phyloP scores from a whole-genome alignment of 1,284 basidiomycete genomes.

The Hemileia vastatrix region DNA sequence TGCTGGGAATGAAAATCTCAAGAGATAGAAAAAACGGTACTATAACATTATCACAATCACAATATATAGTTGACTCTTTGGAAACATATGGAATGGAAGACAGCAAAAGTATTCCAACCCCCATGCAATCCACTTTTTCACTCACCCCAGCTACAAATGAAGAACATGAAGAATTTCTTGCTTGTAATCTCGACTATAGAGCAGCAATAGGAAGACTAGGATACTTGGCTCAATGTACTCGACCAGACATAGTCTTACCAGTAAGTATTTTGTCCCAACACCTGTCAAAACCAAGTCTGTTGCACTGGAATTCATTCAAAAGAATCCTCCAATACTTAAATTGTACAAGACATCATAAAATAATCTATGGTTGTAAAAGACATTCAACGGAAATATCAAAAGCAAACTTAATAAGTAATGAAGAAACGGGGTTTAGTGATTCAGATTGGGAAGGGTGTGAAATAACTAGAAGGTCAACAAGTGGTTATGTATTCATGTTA shows the following conservation, averaged over 20 bases:
- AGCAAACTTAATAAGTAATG: no score
- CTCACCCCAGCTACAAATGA: background rate
- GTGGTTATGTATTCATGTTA: background rate
- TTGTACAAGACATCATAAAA: background rate
- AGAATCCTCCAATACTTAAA: background rate
- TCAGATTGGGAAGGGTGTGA: slow-evolving; percentile 1
- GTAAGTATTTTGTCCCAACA: background rate
- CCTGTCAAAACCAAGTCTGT: background rate
- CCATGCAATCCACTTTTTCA: no score
- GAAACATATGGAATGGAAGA: no score
- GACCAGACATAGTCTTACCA: slow-evolving; percentile 5
- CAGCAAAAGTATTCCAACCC: no score
- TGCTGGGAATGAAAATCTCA: no score
- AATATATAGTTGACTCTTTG: no score
- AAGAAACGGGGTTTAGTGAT: no score
- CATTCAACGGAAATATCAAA: no score
- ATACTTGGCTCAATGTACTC: slow-evolving; percentile 2
- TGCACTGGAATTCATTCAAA: background rate
- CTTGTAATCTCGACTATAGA: background rate
- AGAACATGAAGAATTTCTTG: background rate
- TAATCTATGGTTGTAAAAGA: background rate
- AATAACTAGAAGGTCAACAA: background rate
- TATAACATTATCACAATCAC: no score
- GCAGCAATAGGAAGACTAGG: background rate
- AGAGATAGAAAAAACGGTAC: no score